Conservation (phyloP, 352 stramenopile species). For the Bremia lactucae region DNA sequence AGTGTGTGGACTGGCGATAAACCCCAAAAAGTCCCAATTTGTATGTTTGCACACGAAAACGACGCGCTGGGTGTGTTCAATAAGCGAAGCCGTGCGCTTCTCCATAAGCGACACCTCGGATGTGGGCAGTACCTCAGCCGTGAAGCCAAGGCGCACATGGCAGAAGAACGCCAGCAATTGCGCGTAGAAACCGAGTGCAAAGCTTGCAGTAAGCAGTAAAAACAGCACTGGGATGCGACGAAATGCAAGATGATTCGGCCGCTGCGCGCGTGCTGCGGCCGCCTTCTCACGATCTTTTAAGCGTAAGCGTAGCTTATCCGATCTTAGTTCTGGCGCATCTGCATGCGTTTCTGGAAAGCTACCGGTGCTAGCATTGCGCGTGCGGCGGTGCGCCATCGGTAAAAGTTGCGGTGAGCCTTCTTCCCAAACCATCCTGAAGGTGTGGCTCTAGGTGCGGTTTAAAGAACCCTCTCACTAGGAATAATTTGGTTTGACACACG, state of each 20-base stretch:
- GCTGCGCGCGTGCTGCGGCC: slow-evolving; percentile 1
- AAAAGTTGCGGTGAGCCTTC: slow-evolving; percentile 17
- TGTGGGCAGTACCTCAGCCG: slow-evolving; percentile 37
- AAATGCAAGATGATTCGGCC: slow-evolving; percentile 8
- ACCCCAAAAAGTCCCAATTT: slow-evolving; percentile 71
- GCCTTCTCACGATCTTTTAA: slow-evolving; percentile 18
- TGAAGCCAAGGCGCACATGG: slow-evolving; percentile 47
- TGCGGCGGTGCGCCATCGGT: slow-evolving; percentile 23
- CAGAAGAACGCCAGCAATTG: slow-evolving; percentile 61
- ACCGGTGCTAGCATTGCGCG: slow-evolving; percentile 22
- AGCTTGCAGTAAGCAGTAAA: slow-evolving; percentile 16
- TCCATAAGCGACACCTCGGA: slow-evolving; percentile 26
- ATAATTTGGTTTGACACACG: too few species aligned
- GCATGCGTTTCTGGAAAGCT: slow-evolving; percentile 17
- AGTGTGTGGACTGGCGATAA: slow-evolving; percentile 49
- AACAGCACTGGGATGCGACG: slow-evolving; percentile 14
- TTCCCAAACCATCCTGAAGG: slow-evolving; percentile 20
- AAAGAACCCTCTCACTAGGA: too few species aligned
- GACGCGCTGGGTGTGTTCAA: slow-evolving; percentile 46
- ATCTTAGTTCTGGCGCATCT: neutral
- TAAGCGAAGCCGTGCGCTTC: slow-evolving; percentile 38
- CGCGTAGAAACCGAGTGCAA: slow-evolving; percentile 54
- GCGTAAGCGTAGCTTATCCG: slow-evolving; percentile 8
- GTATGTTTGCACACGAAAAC: slow-evolving; percentile 66
- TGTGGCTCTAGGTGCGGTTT: too few species aligned